Base-by-base conservation (phyloP, 1,284 basidiomycete genomes). In the Schizophyllum commune region DNA sequence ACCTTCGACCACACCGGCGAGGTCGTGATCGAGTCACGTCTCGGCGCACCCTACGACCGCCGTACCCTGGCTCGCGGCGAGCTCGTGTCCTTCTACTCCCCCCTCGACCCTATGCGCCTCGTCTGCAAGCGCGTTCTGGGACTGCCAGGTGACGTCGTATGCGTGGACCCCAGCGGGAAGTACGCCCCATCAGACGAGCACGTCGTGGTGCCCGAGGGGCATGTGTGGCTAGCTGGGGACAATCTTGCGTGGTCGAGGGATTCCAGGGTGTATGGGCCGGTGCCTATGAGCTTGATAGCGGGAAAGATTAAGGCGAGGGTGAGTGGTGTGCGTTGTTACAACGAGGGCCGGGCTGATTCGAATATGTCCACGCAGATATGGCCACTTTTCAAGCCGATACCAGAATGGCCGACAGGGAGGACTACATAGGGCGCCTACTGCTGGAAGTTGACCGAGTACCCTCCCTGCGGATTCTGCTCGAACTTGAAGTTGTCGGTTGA, bases 401-500 rank as follows among this genome's bases (percentile, higher is more conserved):
- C 19, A 2, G 53, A 55, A 6, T 27, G 53, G 19, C 27, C 20
- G 53, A 21, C 11, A 9, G 19, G 19, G 13, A 55, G 19, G 53
- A 21, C 53, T 21, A 15, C 20, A 17, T 47, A 19, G 34, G 3
- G 13, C 11, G 53, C 11, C 62, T 75, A 84, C 65, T 69, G 78
- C 32, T 79, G 77, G 68, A 98, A 98, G 67, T 94, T 91, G 82
- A 98, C 85, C 1, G 89, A 92, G 76, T 98, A 98, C 0, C 96
- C 94, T 32, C 96, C 96, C 66, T 95, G 88, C 19, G 91, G 91
- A 65, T 94, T 94, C 21, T 91, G 91, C 62, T 88, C 87, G 68
- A 99, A 93, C 75, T 98, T 90, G 82, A 99, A 99, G 75, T 94
- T 96, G 69, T 96, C 86, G 0, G 93, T 95, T 22, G 89, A 94